These are phyloP conservation scores for Phialocephala subalpina DNA, from an alignment of 2,329 filamentous ascomycete species.

Conservation along the genomic window DNA sequence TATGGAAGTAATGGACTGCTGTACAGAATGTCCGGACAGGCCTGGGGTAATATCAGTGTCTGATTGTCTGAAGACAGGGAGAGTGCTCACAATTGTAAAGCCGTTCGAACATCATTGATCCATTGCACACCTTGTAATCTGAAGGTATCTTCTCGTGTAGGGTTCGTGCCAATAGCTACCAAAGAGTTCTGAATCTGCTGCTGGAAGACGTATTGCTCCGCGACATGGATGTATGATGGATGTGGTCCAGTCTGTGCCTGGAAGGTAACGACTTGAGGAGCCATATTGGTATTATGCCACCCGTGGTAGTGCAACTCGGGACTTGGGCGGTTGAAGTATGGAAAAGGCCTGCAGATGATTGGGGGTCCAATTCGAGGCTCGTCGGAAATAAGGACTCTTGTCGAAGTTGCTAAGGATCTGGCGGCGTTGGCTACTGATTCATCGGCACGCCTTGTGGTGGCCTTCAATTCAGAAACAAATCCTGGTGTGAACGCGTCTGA, in stretches of 20 bases:
- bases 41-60: slow-evolving; percentile 51
- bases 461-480: no score
- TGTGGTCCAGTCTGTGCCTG: slow-evolving; percentile 36
- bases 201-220: slow-evolving; percentile 80
- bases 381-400: no score
- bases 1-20: slow-evolving; percentile 91
- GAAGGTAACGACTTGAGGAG: not conserved
- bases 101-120: slow-evolving; percentile 84
- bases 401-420: no score
- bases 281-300: not conserved
- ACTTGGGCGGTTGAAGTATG: not conserved
- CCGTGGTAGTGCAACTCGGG: not conserved
- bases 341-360: slow-evolving; percentile 1
- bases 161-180: slow-evolving; percentile 72
- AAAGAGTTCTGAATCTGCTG: slow-evolving; percentile 80
- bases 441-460: no score
- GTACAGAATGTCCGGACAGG: slow-evolving; percentile 93
- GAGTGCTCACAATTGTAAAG: slow-evolving; percentile 75
- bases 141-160: slow-evolving; percentile 80
- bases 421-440: no score
- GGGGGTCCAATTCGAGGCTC: not conserved
- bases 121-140: slow-evolving; percentile 87
- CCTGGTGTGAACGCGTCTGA: no score
- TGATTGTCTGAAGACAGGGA: not conserved
- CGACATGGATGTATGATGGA: slow-evolving; percentile 47